Evolutionary conservation across 192 early-diverging fungal genomes (phyloP).

Genomic region (Podila clonocystis): DNA sequence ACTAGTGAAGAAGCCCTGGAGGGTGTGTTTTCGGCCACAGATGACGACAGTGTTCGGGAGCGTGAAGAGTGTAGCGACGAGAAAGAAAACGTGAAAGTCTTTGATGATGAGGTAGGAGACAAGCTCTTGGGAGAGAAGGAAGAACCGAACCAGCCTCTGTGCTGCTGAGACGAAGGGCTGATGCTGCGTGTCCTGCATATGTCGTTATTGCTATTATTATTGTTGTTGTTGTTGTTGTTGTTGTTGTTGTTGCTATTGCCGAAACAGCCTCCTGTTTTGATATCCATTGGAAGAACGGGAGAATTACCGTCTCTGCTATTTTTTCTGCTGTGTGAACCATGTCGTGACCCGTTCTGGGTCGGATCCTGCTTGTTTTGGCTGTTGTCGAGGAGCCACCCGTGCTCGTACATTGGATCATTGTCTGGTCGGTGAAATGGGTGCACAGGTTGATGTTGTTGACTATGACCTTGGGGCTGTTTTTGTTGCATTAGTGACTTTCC

Average conservation of each 20-base stretch:
- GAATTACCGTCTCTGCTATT: background rate
- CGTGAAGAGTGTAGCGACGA: background rate
- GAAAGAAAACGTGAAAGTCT: background rate
- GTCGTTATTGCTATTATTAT: background rate
- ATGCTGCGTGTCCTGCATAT: background rate
- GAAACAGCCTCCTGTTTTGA: background rate
- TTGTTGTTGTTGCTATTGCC: background rate
- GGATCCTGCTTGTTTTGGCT: background rate
- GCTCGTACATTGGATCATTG: background rate
- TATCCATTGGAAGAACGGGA: background rate
- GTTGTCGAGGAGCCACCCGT: background rate
- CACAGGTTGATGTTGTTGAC: background rate
- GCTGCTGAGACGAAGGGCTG: conserved; percentile 2
- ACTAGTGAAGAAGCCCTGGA: background rate
- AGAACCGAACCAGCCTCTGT: background rate
- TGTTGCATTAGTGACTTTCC: too few species aligned
- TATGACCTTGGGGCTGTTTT: background rate
- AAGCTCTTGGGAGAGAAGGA: background rate
- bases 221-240: background rate
- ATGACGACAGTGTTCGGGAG: background rate
- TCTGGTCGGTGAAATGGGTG: background rate
- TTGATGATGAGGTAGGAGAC: background rate
- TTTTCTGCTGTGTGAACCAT: background rate
- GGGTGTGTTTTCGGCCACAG: background rate
- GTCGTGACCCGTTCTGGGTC: background rate